These are phyloP conservation scores for Spergularia bocconei DNA, from an alignment of 148 eudicot genomes.

Conservation along the genomic window DNA sequence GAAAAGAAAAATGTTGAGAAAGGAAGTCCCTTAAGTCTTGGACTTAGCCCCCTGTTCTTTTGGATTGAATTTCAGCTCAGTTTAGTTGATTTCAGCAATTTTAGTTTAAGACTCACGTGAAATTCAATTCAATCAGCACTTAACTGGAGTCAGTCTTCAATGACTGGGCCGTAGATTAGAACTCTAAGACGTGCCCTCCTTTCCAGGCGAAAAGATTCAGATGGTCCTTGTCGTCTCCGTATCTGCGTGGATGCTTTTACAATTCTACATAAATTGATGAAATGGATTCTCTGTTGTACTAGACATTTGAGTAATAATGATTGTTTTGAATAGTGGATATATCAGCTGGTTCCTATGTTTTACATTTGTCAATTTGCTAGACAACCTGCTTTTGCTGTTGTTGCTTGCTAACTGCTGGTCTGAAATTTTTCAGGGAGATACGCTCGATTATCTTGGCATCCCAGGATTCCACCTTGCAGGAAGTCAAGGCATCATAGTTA, in stretches of 20 bases:
- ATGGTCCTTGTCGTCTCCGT: not conserved
- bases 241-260: not conserved
- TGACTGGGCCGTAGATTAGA: no score
- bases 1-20: no score
- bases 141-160: no score
- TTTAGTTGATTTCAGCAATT: no score
- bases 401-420: slow-evolving; percentile 11
- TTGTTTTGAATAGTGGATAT: no score
- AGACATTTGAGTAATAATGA: not conserved
- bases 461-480: slow-evolving; percentile 97
- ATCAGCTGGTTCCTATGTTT: not conserved
- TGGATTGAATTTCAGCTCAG: no score
- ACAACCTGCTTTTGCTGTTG: not conserved
- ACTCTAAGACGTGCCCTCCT: not conserved
- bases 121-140: no score
- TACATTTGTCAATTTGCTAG: not conserved
- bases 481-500: slow-evolving; percentile 88
- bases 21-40: no score
- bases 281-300: not conserved
- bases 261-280: not conserved
- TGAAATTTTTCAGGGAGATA: slow-evolving; percentile 65
- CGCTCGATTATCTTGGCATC: slow-evolving; percentile 97
- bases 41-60: no score
- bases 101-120: no score
- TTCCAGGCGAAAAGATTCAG: not conserved